Base-by-base conservation (phyloP, 371 early-diverging fungal genomes). In the Lichtheimia ramosa region DNA sequence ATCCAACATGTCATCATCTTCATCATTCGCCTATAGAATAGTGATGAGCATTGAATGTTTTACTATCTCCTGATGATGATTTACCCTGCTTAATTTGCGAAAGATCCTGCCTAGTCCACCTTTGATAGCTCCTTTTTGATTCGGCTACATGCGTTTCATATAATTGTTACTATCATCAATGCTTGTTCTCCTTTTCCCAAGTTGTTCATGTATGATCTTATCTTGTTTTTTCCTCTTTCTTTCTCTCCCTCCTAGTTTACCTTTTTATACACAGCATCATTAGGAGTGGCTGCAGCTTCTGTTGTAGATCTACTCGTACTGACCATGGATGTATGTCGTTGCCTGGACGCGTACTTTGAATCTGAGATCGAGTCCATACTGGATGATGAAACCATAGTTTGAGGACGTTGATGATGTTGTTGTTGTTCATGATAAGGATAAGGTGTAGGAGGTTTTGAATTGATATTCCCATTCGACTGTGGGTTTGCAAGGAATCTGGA, bases 71-170 rank as follows among this genome's bases (percentile, higher is more conserved):
- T 16, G 41, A 24, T 20, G 41, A 24, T 20, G 42, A 34, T 21
- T n/a, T 42, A 62, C 62, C 62, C 55, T 61, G 58, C 66, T 62
- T 46, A 66, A 48, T 40, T 66, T 66, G 20, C 62, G 55, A 21
- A 66, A 58, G 13, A 66, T 57, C 51, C 62, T 61, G 24, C 66
- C 66, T 48, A 66, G 42, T 5, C 65, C 65, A 20, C 63, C 55
- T 48, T 50, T 56, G 40, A 54, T 58, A 27, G 58, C 58, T 20
- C 63, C 58, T 53, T 54, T 58, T 28, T 57, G 53, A 14, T 39
- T 46, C 27, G 63, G 14, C 62, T 62, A 56, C 34, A 34, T 34
- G 34, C 34, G 34, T 34, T 34, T 34, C 34, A 34, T 34, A 34
- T 8, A 34, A 34, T 5, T 34, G 8, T 34, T 34, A n/a, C n/a